Base-by-base conservation (phyloP, 495 filamentous ascomycete species). In the Mycothermus thermophilus region DNA sequence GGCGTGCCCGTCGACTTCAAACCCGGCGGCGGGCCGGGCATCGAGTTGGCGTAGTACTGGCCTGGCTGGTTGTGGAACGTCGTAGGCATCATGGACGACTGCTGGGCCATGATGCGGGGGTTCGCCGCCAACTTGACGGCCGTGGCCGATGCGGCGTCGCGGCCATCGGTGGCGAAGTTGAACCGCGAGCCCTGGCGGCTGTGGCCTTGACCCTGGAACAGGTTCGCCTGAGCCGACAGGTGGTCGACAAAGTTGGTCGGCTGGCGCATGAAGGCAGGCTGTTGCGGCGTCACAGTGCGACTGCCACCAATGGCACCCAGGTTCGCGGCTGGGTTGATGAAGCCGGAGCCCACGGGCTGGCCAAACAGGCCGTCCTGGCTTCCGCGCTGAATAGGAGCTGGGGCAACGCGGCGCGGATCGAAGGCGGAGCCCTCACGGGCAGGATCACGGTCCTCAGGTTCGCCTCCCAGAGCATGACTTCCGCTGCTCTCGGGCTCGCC, bases 1-100 rank as follows among this genome's bases (percentile, higher is more conserved):
- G 90, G 88, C 8, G 86, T 93, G 20, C 85, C 85, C 1, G 84
- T 81, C 3, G 86, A 85, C 62, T 99, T 96, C 34, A 99, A 69
- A 2, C 92, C 92, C 2, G 92, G 92, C 31, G 92, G 92, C 11
- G 90, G 90, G 3, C 87, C 86, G 49, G 90, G 83, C 35, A 94
- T 81, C 11, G 74, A 71, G 9, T 62, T 64, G 29, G 67, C 64
- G 49, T 75, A 83, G 47, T 74, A 77, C 42, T 58, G 66, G 39
- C 64, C 66, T 52, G 46, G 72, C 58, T 65, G 81, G 54, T 52
- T 75, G 51, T 71, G 63, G 28, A 72, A 70, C 8, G 63, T 63
- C 13, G 77, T 71, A 12, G 86, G 86, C 80, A 95, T 85, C 74
- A 90, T 80, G 8, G 79, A 79, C 3, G 79, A 71, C 58, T 92